Evolutionary conservation across 305 asterid genomes (phyloP), one percentile per base, ranked within the genome.

Genomic region (Ruellia speciosa): DNA sequence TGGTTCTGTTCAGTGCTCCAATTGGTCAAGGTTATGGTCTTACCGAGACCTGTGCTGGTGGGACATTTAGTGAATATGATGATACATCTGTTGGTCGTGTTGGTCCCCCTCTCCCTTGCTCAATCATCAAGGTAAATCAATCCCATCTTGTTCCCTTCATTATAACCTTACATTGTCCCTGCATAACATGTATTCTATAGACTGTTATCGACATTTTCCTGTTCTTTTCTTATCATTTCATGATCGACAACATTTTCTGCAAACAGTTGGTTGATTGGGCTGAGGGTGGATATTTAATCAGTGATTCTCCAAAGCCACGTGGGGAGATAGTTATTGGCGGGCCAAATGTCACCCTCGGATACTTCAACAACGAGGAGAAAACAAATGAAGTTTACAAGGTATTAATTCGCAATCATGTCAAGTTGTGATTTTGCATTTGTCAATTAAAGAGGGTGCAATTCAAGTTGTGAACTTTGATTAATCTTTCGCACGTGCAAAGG

Each of bases 1-100:
- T 46, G 24, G 24, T 49, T 62, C 39, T 71, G 64, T 69, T 60
- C 82, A 90, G 99, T 70, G 90, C 87, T 70, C 95, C 99, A 16
- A 88, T 92, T 68, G 99, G 95, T 60, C 99, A 92, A 77, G 99
- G 97, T 41, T 92, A 92, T 72, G 97, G 97, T 64, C 97, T 92
- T 54, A 92, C 97, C 0, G 99, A 92, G 81, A 92, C 94, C 51
- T 92, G 97, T 71, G 97, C 96, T 54, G 99, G 97, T 64, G 99
- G 97, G 64, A 82, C 97, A 41, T 92, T 92, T 68, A 86, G 94
- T 52, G 97, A 92, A 70, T 86, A 77, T 60, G 96, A 92, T 61
- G 99, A 92, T 84, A 81, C 84, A 41, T 82, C 97, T 54, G 99
- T 92, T 70, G 97, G 97, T 52, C 94, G 97, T 60, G 99, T 88